A percentile compares a stretch with the other conserved stretches of the same genome.
phyloP scores from a whole-genome alignment of 352 stramenopile species.

The Albugo candida region DNA sequence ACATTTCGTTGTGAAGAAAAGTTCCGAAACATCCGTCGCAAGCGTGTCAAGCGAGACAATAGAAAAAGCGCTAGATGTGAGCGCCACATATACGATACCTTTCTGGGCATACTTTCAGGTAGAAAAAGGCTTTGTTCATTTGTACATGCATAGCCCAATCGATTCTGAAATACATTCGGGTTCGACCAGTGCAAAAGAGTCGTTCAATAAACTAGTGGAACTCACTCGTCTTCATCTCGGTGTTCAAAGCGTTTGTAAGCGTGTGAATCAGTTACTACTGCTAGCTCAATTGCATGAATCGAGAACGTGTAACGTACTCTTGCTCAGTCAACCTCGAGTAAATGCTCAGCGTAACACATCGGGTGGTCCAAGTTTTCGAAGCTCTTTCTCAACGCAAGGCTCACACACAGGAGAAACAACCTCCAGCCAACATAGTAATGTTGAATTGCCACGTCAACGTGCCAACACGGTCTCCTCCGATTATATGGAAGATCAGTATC shows the following conservation, averaged over 20 bases:
- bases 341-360: background rate
- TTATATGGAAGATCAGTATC: background rate
- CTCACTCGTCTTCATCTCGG: slow-evolving; percentile 57
- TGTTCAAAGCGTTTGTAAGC: slow-evolving; percentile 40
- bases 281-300: slow-evolving; percentile 74
- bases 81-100: slow-evolving; percentile 22
- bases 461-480: background rate
- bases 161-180: slow-evolving; percentile 7
- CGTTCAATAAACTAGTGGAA: slow-evolving; percentile 33
- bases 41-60: background rate
- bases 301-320: slow-evolving; percentile 41
- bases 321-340: slow-evolving; percentile 17
- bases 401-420: background rate
- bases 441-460: background rate
- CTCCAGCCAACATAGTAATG: background rate
- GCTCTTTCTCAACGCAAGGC: background rate
- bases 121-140: slow-evolving; percentile 19
- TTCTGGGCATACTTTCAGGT: slow-evolving; percentile 72
- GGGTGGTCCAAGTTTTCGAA: background rate
- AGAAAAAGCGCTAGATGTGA: background rate
- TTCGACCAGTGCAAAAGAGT: slow-evolving; percentile 2
- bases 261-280: slow-evolving; percentile 71
- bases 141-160: slow-evolving; percentile 40
- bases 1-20: slow-evolving; percentile 43
- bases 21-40: background rate